Evolutionary conservation across 1,139 yeast species (phyloP).

Genomic region (Suhomyces maxii): DNA sequence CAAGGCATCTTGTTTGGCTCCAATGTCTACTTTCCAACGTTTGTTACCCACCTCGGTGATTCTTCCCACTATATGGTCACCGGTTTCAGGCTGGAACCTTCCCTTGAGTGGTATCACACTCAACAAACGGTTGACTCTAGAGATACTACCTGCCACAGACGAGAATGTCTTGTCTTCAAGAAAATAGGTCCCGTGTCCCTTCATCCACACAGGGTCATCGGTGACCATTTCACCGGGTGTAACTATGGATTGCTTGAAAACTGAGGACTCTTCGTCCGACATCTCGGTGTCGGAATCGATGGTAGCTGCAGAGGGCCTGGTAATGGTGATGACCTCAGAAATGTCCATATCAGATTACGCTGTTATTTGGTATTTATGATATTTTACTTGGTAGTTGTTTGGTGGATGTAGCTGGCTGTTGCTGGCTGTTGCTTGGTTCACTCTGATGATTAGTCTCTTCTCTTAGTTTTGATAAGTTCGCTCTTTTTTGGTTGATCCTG

Average conservation of each 20-base stretch:
- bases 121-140: conserved; percentile 80
- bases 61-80: conserved; percentile 93
- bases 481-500: background rate
- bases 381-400: no score
- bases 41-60: conserved; percentile 92
- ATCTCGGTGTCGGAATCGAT: conserved; percentile 22
- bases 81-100: conserved; percentile 88
- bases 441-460: no score
- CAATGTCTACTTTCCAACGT: conserved; percentile 97
- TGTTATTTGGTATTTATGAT: no score
- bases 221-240: conserved; percentile 98
- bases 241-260: conserved; percentile 42
- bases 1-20: conserved; percentile 88
- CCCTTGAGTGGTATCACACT: conserved; percentile 88
- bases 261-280: conserved; percentile 27
- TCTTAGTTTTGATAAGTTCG: no score
- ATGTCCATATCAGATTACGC: conserved; percentile 5
- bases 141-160: conserved; percentile 88
- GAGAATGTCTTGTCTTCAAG: conserved; percentile 73
- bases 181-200: conserved; percentile 96
- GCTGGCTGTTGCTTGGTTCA: no score
- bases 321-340: conserved; percentile 37
- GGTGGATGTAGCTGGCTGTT: no score
- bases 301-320: conserved; percentile 28
- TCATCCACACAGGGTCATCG: conserved; percentile 96